Evolutionary conservation across 139 green algal species (phyloP), one percentile per base, ranked within the genome.

Genomic region (Nannochloris sp.): DNA sequence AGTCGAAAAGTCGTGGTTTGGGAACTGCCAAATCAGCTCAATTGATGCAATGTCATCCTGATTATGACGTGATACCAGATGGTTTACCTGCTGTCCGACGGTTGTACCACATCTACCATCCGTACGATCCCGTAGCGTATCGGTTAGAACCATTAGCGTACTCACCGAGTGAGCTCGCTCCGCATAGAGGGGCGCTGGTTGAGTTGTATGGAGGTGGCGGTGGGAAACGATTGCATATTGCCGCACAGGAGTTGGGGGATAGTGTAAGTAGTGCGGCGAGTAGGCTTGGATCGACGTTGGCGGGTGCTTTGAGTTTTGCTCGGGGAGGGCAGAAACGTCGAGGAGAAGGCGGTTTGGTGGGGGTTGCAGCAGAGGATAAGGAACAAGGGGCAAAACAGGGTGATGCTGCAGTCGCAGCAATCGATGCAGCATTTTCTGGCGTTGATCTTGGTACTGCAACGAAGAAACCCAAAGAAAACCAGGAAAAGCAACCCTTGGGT

Each of bases 51-150:
- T 47, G 58, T 33, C 39, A 61, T 10, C 64, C 71, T 3, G 58
- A 32, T 15, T 46, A 45, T 30, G 23, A 56, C 3, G 54, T 15
- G 39, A 29, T 54, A 10, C 35, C 19, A 7, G 80, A 87, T 31
- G 75, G 78, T 10, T 59, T 91, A 67, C 83, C 85, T 4, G 74
- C 73, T 9, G 79, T 65, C 32, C 44, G 58, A 8, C 67, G 81
- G 29, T 25, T 90, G 37, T 81, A 78, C 70, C 89, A 92, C 64
- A 55, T 92, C 30, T 64, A 86, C 67, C 85, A 92, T 30, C 85
- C 85, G 6, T 88, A 79, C 57, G 85, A 92, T 66, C 81, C 80
- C 5, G 78, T 91, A 6, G 83, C 77, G 4, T 88, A 85, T 58
- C 57, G 83, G 65, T 60, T 89, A 45, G 83, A 89, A 70, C 83